Base-by-base conservation (phyloP, 2,329 filamentous ascomycete genomes). In the Aschersonia sp. region DNA sequence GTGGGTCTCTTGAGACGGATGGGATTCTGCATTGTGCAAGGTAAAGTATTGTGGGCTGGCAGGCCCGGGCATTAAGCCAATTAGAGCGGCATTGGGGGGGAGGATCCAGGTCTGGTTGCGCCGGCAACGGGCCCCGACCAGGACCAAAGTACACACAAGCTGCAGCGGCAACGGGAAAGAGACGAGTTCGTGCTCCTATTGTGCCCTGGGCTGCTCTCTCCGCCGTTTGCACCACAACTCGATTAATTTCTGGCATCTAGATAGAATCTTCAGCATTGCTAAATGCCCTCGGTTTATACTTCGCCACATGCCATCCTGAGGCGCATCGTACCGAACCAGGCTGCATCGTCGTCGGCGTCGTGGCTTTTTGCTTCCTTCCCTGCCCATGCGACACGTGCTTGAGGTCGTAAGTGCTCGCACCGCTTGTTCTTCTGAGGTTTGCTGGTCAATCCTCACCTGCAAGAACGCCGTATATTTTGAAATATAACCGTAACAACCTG, bases 121-220 rank as follows among this genome's bases (percentile, higher is more conserved):
- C 48, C 55, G 50, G 61, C 61, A 64, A 64, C 61, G 12, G 40
- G 32, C 30, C 30, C 22, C 7, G 45, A 14, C 32, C 11, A 12
- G 12, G 31, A 47, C 30, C 49, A 59, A 63, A 61, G 58, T 64
- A 64, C 60, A 64, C 61, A 64, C 63, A 62, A 54, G 54, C 41
- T 43, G 22, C 41, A 41, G 14, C 44, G 30, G 29, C 35, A 45
- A 30, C 32, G 9, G 49, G 44, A 44, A 48, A 48, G 46, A 50
- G 49, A 48, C 46, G 44, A 22, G 46, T 41, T 22, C 22, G 22
- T 22, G 22, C 35, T 37, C n/a, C 40, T 42, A 42, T 30, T 40
- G 35, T 30, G 40, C 35, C 35, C 35, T 37, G 35, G 35, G 35
- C 35, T 37, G 35, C 35, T 37, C 45, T 35, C 30, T 43, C 39